phyloP scores from a whole-genome alignment of 2,329 filamentous ascomycete species.

The Coleophoma crateriformis region DNA sequence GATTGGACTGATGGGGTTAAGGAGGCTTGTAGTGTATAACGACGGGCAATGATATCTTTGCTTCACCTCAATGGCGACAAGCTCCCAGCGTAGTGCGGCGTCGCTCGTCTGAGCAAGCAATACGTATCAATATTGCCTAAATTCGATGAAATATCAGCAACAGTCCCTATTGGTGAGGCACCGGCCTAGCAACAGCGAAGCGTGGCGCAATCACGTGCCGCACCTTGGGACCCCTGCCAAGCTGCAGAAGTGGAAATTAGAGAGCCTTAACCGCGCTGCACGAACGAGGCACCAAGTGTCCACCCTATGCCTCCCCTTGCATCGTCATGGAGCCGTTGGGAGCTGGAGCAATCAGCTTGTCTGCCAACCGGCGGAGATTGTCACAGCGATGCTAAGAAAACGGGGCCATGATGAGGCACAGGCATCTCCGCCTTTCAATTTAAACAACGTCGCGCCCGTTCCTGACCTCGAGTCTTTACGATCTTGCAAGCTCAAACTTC shows the following conservation, averaged over 20 bases:
- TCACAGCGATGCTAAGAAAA: background rate
- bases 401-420: background rate
- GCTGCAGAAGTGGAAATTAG: no score
- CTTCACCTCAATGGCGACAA: background rate
- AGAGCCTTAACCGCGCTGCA: no score
- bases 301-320: no score
- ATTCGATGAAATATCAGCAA: no score
- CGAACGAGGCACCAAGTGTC: no score
- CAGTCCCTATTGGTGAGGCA: no score
- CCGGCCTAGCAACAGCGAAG: no score
- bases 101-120: background rate
- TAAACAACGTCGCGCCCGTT: constrained; percentile 30
- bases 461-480: background rate
- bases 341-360: background rate
- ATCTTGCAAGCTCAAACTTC: background rate
- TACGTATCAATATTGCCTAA: no score
- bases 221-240: no score
- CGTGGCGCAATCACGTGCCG: no score
- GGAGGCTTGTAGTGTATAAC: constrained; percentile 40
- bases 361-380: no score
- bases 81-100: background rate
- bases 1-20: constrained; percentile 66
- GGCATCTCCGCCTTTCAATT: background rate
- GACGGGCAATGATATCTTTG: constrained; percentile 2
- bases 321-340: background rate